phyloP scores from a whole-genome alignment of 2,329 filamentous ascomycete genomes.

The Eurotiales sp. region DNA sequence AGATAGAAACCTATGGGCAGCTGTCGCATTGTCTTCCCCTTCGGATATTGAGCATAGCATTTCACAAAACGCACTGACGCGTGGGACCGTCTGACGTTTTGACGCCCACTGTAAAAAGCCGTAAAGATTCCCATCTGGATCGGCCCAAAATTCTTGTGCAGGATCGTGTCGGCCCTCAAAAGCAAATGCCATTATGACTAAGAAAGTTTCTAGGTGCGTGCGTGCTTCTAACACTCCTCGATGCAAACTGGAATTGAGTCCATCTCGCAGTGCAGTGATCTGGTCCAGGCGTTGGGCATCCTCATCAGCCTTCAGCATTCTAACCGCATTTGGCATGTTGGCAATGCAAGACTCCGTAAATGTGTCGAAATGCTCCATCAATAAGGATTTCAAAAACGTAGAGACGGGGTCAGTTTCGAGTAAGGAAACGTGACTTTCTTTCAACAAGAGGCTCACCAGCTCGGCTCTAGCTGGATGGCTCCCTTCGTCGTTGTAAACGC shows the following conservation, averaged over 20 bases:
- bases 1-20: conserved; percentile 82
- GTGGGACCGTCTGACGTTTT: conserved; percentile 86
- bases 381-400: conserved; percentile 64
- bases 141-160: conserved; percentile 84
- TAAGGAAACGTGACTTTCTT: conserved; percentile 68
- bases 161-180: conserved; percentile 83
- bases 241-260: conserved; percentile 37
- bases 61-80: conserved; percentile 94
- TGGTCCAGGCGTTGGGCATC: conserved; percentile 66
- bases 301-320: conserved; percentile 80
- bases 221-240: conserved; percentile 39
- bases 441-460: conserved; percentile 76
- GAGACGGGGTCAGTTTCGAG: conserved; percentile 67
- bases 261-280: conserved; percentile 43
- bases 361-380: conserved; percentile 78
- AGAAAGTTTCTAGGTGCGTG: conserved; percentile 76
- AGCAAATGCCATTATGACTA: conserved; percentile 86
- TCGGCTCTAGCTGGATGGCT: conserved; percentile 80
- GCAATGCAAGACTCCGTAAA: conserved; percentile 92
- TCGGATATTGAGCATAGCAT: conserved; percentile 87
- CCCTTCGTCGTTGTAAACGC: conserved; percentile 77
- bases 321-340: conserved; percentile 88
- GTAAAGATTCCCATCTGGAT: conserved; percentile 86
- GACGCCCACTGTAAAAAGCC: conserved; percentile 98
- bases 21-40: conserved; percentile 74